Base-by-base conservation (phyloP, 23 red algal species). In the Gracilaria gracilis region DNA sequence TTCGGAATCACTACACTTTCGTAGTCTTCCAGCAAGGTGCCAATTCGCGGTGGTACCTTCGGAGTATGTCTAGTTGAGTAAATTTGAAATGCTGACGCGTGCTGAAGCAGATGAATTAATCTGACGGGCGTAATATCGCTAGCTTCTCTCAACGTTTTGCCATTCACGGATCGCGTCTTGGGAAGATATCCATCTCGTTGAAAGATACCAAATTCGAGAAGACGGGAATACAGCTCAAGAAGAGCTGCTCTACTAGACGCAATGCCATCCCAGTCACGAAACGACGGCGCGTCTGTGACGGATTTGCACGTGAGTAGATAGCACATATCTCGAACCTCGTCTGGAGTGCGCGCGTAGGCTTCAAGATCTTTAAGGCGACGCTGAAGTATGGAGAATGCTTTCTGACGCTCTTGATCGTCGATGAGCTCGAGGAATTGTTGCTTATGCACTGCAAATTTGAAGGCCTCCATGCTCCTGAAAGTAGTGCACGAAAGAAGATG, bases 241-340 rank as follows among this genome's bases (percentile, higher is more conserved):
- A 99, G 85, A 0, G 71, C 77, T n/a, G 93, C 87, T 9, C 97
- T 81, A 21, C 78, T 86, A 12, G 85, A 70, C 24, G 83, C 67
- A 27, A 85, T 84, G 8, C 97, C 97, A 51, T 92, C 93, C 97
- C 97, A 99, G 17, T 99, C 87, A 20, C 85, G 70, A 46, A 94
- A 95, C 7, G 91, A 80, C 40, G 78, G 83, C n/a, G 89, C 93
- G 31, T 99, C 97, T 40, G 81, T 82, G 32, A 99, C 97, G 24
- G 88, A 93, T 65, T 99, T 96, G 94, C 97, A 99, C 29, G 97
- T 96, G 69, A 99, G 94, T 14, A 99, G 94, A 77, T 99, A 99
- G 79, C 94, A 96, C 54, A 99, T 78, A 61, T 99, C 94, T 34
- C 91, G 92, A 57, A 99, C 96, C 62, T 96, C 97, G 34, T 85